Conservation (phyloP, 805 yeast species). For the Suhomyces sp. region DNA sequence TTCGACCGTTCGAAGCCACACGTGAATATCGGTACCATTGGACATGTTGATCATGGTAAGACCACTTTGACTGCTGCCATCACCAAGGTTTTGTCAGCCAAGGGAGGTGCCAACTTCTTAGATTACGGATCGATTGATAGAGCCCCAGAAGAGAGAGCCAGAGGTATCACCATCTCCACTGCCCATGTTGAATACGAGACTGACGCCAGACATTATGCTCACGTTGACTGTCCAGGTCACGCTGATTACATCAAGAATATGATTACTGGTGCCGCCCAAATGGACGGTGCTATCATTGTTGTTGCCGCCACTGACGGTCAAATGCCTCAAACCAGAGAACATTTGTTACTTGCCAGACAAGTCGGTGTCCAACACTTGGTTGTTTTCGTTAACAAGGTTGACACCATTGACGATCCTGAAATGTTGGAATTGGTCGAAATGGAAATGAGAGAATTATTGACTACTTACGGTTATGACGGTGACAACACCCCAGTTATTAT, state of each 20-base stretch:
- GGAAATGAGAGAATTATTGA: constrained; percentile 98
- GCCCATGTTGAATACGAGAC: constrained; percentile 98
- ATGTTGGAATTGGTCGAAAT: constrained; percentile 99
- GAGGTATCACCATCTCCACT: constrained; percentile 98
- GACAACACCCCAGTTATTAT: constrained; percentile 96
- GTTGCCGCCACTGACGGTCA: constrained; percentile 99
- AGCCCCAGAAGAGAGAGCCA: constrained; percentile 99
- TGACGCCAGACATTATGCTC: constrained; percentile 92
- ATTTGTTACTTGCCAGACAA: constrained; percentile 96
- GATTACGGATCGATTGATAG: constrained; percentile 93
- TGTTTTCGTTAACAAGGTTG: constrained; percentile 97
- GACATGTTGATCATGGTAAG: constrained; percentile 99
- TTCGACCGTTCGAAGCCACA: constrained; percentile 97
- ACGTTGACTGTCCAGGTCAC: constrained; percentile 98
- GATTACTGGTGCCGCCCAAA: constrained; percentile 99
- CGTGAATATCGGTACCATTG: constrained; percentile 95
- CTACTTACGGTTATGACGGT: constrained; percentile 94
- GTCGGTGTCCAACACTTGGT: constrained; percentile 98
- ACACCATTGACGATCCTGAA: constrained; percentile 96
- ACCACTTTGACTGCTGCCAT: constrained; percentile 98
- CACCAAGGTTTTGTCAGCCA: constrained; percentile 85
- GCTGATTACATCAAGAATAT: constrained; percentile 98
- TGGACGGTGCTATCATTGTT: constrained; percentile 99
- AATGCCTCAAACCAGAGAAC: constrained; percentile 99
- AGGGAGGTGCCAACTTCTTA: constrained; percentile 91